These are phyloP conservation scores for Diversispora epigaea DNA, from an alignment of 192 early-diverging fungal species.

Conservation along the genomic window DNA sequence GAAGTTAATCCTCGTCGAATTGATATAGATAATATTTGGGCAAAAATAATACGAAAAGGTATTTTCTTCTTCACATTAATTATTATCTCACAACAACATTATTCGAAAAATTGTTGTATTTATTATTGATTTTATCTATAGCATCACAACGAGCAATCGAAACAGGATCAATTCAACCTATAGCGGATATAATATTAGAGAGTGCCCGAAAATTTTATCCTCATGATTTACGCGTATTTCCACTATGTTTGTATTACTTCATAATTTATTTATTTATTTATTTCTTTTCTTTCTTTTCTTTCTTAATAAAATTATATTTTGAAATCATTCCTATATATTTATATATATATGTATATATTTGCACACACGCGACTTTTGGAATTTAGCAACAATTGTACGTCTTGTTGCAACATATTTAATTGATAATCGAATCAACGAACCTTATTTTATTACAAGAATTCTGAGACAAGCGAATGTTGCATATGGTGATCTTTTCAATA, in stretches of 20 bases:
- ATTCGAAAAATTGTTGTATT: background rate
- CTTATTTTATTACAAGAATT: conserved; percentile 1
- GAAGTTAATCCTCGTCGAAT: background rate
- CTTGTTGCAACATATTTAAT: background rate
- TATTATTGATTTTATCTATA: background rate
- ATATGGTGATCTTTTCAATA: background rate
- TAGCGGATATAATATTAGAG: background rate
- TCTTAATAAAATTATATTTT: background rate
- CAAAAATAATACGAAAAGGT: conserved; percentile 14
- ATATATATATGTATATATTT: too few species aligned
- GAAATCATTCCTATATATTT: background rate
- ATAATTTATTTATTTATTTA: background rate
- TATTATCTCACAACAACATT: background rate
- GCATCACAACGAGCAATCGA: background rate
- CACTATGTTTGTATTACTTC: background rate
- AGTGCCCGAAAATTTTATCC: conserved; percentile 12
- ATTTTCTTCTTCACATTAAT: background rate
- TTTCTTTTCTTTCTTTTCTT: background rate
- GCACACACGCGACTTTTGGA: background rate
- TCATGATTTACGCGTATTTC: background rate
- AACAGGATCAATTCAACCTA: background rate
- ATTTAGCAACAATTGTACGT: background rate
- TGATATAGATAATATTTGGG: conserved; percentile 4
- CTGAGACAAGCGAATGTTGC: background rate
- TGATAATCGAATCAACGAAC: background rate